Conservation (phyloP, 768 basidiomycete genomes). For the Mycena crocata region DNA sequence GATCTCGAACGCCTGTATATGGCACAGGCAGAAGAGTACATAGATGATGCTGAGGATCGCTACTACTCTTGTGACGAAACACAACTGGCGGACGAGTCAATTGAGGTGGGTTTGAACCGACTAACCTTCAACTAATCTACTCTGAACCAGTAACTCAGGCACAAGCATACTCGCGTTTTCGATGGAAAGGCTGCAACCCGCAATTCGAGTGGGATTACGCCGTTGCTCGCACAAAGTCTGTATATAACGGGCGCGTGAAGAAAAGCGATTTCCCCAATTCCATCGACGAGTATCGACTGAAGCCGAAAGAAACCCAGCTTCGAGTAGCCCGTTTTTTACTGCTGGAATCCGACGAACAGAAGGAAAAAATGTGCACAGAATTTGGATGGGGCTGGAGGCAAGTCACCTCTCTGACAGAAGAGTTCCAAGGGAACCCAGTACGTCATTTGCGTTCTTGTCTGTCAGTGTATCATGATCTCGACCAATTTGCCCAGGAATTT, state of each 20-base stretch:
- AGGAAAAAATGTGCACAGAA: slow-evolving; percentile 59
- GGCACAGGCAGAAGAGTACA: slow-evolving; percentile 49
- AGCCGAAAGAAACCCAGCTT: slow-evolving; percentile 57
- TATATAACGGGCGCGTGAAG: slow-evolving; percentile 47
- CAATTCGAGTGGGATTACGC: slow-evolving; percentile 44
- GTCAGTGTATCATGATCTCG: not conserved
- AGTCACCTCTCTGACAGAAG: slow-evolving; percentile 54
- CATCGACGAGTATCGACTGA: slow-evolving; percentile 47
- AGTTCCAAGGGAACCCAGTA: slow-evolving; percentile 51
- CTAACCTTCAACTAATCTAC: not conserved
- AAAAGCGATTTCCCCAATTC: slow-evolving; percentile 48
- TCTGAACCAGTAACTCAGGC: slow-evolving; percentile 32
- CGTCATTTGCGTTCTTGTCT: not conserved
- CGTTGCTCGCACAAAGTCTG: slow-evolving; percentile 30
- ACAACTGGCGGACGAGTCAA: slow-evolving; percentile 34
- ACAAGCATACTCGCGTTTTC: slow-evolving; percentile 40
- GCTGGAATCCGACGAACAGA: slow-evolving; percentile 41
- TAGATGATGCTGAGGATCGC: slow-evolving; percentile 47
- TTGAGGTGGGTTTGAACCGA: slow-evolving; percentile 34
- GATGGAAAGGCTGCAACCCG: slow-evolving; percentile 28
- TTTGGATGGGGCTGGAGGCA: slow-evolving; percentile 66
- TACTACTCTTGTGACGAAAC: slow-evolving; percentile 47
- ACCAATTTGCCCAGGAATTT: slow-evolving; percentile 11
- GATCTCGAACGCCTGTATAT: slow-evolving; percentile 54
- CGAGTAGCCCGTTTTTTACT: slow-evolving; percentile 62